These are phyloP conservation scores for Roridomyces roridus DNA, from an alignment of 768 basidiomycete genomes.

Conservation along the genomic window DNA sequence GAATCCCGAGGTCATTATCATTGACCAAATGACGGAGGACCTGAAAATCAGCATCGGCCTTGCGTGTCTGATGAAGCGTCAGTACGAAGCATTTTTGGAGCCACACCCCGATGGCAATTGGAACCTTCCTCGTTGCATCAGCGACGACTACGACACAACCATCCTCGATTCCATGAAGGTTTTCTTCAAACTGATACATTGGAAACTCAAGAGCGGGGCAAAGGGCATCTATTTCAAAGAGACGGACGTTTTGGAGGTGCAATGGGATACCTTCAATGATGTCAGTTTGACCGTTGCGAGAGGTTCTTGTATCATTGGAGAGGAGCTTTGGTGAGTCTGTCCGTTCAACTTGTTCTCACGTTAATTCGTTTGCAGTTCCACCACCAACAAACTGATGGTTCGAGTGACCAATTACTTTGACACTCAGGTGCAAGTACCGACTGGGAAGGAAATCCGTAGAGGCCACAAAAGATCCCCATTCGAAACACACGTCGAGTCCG, in stretches of 20 bases:
- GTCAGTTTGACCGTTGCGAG: constrained; percentile 88
- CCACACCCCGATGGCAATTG: constrained; percentile 89
- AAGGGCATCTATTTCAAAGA: constrained; percentile 97
- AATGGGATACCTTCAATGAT: constrained; percentile 94
- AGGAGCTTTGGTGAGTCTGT: constrained; percentile 85
- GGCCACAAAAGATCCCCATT: constrained; percentile 34
- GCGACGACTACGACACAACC: constrained; percentile 88
- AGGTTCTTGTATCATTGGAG: constrained; percentile 90
- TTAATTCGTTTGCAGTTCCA: constrained; percentile 56
- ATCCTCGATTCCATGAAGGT: constrained; percentile 85
- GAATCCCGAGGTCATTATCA: constrained; percentile 87
- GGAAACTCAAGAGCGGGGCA: constrained; percentile 92
- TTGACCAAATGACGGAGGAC: constrained; percentile 94
- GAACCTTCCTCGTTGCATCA: constrained; percentile 88
- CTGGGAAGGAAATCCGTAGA: constrained; percentile 43
- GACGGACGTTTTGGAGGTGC: constrained; percentile 95
- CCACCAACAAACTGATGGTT: constrained; percentile 92
- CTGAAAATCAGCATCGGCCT: constrained; percentile 89
- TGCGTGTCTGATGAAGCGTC: constrained; percentile 93
- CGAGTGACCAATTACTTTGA: constrained; percentile 95
- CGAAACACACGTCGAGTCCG: constrained; percentile 34
- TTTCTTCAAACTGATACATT: constrained; percentile 94
- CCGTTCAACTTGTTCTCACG: neutral
- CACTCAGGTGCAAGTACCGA: constrained; percentile 84
- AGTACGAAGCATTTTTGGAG: constrained; percentile 90